Evolutionary conservation across 352 stramenopile genomes (phyloP), one percentile per base, ranked within the genome.

Genomic region (Phytopythium oedochilum): DNA sequence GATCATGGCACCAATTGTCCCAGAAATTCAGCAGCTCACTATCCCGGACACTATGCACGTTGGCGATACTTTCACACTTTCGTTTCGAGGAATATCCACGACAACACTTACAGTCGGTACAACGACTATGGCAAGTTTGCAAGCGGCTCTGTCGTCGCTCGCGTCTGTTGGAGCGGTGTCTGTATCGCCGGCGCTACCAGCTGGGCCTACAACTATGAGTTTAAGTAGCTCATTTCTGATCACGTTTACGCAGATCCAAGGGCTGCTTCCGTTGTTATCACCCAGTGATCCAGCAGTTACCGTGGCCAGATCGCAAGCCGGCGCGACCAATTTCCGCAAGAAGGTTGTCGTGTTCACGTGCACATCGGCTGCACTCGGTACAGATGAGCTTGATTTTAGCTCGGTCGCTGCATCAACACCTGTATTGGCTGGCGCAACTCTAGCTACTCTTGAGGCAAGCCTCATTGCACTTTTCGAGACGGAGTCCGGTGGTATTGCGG

Each of bases 321-420:
- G 83, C 0, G 62, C 53, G 35, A 83, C 80, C 7, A 88, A 77
- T 31, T 91, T 78, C 53, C 73, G 75, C 14, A 91, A 91, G 56
- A 75, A 89, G 54, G 61, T 86, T 23, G 32, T 79, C 1, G 72
- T 89, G 11, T 86, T 91, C 49, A 65, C 61, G 18, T 89, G 80
- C 44, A 29, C 61, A 2, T 77, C 73, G 5, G 64, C 56, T 0
- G 42, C 61, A 29, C 31, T 53, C 1, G 74, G 70, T 0, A 58
- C 32, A 1, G 71, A 55, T 25, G 23, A 26, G 20, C 14, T 91
- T 17, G 56, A 11, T 10, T 81, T 91, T 22, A 51, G 54, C 0
- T 66, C 60, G 22, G 68, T 65, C 0, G n/a, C 45, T 5, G 20
- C 35, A 0, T 28, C 38, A 0, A 40, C 28, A 2, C 26, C 44